Evolutionary conservation across 2,329 filamentous ascomycete species (phyloP), one percentile per base, ranked within the genome.

Genomic region (Claviceps sp.): DNA sequence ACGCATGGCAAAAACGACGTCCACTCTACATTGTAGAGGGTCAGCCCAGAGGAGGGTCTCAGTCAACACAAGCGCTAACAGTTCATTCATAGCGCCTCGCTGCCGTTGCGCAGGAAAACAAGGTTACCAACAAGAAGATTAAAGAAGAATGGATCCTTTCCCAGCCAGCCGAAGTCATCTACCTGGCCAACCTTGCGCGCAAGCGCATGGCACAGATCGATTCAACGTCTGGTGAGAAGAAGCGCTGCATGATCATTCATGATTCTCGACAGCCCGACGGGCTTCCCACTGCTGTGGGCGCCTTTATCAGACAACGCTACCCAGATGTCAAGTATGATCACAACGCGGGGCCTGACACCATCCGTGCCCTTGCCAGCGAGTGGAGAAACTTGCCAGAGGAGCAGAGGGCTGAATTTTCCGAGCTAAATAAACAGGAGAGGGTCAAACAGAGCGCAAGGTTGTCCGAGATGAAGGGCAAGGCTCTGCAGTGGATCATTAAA

Each of bases 121-220:
- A 63, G 47, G 56, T 59, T 19, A 55, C 58, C 58, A 77, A 77
- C 59, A 58, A 62, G 8, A 66, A 61, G 8, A 58, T 61, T 17
- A 67, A 67, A 59, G 69, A 72, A 63, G 63, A 67, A 16, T 81
- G 77, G 77, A 61, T 80, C n/a, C 65, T 72, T 54, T 64, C 62
- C 30, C 61, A 72, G 57, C 61, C 70, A 3, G 62, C 66, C 3
- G 59, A 62, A 49, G 63, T 67, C 34, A 73, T 79, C 50, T 55
- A 60, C 47, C 55, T 63, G 2, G 76, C 77, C 55, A 80, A 77
- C 66, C 56, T 55, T 2, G 73, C 75, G 22, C 78, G 78, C 30
- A 34, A 34, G 30, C 30, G 30, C 30, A 34, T 34, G 10, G 30
- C 30, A 34, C 30, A 34, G 10, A 11, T 34, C 30, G 4, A 34